Conservation (phyloP, 1,284 basidiomycete genomes). For the Lignosus rhinocerotis region DNA sequence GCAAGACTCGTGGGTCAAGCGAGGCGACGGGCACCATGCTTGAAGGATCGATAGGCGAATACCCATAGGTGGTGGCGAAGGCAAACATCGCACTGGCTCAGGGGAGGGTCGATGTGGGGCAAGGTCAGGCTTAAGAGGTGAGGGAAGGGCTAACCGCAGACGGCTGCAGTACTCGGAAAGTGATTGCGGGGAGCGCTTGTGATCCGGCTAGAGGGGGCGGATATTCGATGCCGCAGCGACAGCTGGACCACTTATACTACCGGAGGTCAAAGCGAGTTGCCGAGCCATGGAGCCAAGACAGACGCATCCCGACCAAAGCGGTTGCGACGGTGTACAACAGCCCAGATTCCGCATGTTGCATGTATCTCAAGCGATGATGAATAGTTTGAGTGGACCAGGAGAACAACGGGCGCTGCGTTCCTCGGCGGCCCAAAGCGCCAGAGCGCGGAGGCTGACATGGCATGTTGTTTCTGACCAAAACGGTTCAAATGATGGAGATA, state of each 20-base stretch:
- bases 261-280: constrained; percentile 14
- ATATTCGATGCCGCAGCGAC: constrained; percentile 6
- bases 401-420: constrained; percentile 4
- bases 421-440: constrained; percentile 3
- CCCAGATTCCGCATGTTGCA: constrained; percentile 5
- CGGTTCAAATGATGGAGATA: neutral
- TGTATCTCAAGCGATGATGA: constrained; percentile 16
- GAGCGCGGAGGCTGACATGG: neutral
- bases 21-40: constrained; percentile 4
- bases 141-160: neutral
- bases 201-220: neutral
- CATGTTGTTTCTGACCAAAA: neutral
- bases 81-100: neutral
- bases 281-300: constrained; percentile 4
- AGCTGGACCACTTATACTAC: neutral
- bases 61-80: neutral
- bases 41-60: constrained; percentile 10
- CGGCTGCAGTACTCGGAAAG: neutral
- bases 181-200: neutral
- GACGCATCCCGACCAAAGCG: constrained; percentile 10
- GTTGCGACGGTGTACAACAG: constrained; percentile 17
- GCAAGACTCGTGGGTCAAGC: constrained; percentile 10
- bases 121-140: neutral
- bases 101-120: neutral
- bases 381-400: neutral